Evolutionary conservation across 441 rosid genomes (phyloP), one percentile per base, ranked within the genome.

Genomic region (Adansonia rubrostipa): DNA sequence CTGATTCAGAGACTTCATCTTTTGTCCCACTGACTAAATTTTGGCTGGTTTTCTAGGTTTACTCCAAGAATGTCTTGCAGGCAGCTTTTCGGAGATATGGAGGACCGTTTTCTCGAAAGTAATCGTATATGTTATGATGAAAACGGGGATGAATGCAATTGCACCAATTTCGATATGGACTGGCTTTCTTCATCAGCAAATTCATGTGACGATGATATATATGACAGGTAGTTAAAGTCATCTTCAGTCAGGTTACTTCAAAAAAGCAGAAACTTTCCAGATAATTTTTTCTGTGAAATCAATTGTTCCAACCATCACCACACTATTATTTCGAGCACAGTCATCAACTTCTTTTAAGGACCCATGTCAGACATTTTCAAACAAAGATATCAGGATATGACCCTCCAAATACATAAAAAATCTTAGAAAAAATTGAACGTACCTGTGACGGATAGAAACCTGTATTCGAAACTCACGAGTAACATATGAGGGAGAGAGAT

Each of bases 101-200:
- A 86, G 76, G 88, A 87, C 11, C 82, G 80, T 57, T 86, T 80
- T 74, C 80, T 84, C 22, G 97, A 84, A 80, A 83, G 83, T 36
- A 88, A 91, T 82, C 80, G 82, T 77, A 80, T 91, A 17, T 91
- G 91, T 80, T 80, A 65, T 77, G 70, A 65, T 65, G 90, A 83
- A 72, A 84, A 87, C 68, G 97, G 85, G 10, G 88, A 89, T n/a
- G 87, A 82, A 36, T 93, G 93, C 79, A 89, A 86, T 80, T 91
- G 91, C 84, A 84, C 98, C 66, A 86, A 88, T 81, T 97, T 97
- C 66, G 99, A 94, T 65, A 73, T 92, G 80, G 98, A 95, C 65
- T 88, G 97, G 97, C 89, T 89, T 75, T 97, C 97, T 83, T 97
- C 99, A 56, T 93, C 99, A 4, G 99, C 92, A 76, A 92, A 92